These are phyloP conservation scores for Penicillium occitanis DNA, from an alignment of 2,329 filamentous ascomycete species.

Conservation along the genomic window DNA sequence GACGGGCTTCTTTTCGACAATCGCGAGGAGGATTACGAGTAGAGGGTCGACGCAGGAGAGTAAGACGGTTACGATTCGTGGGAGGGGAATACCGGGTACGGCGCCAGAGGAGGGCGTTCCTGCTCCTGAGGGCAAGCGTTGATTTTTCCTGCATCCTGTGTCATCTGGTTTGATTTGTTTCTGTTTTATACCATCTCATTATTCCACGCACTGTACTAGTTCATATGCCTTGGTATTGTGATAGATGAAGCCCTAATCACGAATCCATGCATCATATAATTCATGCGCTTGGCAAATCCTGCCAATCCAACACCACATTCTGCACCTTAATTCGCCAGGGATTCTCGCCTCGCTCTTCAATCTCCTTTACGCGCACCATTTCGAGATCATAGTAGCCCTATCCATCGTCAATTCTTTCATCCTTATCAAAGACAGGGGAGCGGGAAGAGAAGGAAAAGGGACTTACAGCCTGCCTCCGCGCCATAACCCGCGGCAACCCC, in stretches of 20 bases:
- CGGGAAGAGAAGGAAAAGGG: not conserved
- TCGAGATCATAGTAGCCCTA: not conserved
- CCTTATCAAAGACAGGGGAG: not conserved
- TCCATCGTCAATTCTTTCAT: not conserved
- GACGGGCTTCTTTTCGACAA: not conserved
- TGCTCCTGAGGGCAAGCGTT: slow-evolving; percentile 27
- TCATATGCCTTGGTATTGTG: not conserved
- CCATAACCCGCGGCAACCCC: not conserved
- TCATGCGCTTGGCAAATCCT: not conserved
- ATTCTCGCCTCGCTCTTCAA: slow-evolving; percentile 4
- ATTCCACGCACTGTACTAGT: not conserved
- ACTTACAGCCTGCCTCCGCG: not conserved
- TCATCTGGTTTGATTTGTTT: not conserved
- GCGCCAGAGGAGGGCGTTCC: slow-evolving; percentile 31
- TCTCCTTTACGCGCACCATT: not conserved
- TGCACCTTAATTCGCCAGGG: not conserved
- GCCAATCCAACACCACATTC: not conserved
- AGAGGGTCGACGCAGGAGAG: not conserved
- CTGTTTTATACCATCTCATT: not conserved
- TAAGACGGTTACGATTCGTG: not conserved
- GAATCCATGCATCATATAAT: not conserved
- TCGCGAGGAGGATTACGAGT: slow-evolving; percentile 8
- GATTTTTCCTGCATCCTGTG: not conserved
- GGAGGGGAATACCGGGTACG: slow-evolving; percentile 23
- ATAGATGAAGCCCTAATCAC: not conserved